Conservation (phyloP, 176 grass and related monocot species). For the Oryza longistaminata region DNA sequence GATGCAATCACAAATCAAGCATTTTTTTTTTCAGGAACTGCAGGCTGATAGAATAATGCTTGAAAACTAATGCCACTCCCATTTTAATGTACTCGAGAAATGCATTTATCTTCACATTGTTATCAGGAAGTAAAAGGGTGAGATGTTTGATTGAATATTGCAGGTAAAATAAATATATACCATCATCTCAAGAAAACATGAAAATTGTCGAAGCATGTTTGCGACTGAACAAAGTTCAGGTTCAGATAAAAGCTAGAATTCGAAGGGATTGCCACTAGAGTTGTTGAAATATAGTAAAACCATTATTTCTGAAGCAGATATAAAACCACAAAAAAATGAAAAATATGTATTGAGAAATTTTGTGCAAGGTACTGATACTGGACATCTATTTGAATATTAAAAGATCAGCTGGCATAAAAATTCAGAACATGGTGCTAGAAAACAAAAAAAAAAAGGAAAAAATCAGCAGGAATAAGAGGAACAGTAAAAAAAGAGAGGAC, state of each 20-base stretch:
- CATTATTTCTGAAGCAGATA: too few species aligned
- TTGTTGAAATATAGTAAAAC: neutral
- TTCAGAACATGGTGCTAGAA: too few species aligned
- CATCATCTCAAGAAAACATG: too few species aligned
- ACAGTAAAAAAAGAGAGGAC: too few species aligned
- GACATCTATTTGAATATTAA: neutral
- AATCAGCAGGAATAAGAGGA: too few species aligned
- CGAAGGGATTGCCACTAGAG: neutral
- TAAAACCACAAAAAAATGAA: neutral
- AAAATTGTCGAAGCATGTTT: too few species aligned
- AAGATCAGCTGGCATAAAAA: neutral
- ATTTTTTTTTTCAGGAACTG: neutral
- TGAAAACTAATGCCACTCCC: neutral
- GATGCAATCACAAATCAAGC: neutral
- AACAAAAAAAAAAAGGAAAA: too few species aligned
- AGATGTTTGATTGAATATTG: neutral
- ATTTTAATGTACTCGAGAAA: neutral
- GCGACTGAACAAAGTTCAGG: neutral
- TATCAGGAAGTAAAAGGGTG: neutral
- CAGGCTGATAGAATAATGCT: too few species aligned
- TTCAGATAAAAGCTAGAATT: neutral
- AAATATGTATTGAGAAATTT: neutral
- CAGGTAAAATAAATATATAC: neutral
- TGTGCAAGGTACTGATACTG: neutral
- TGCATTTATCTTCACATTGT: neutral